A percentile compares a stretch with the other conserved stretches of the same genome.
phyloP scores from a whole-genome alignment of 768 basidiomycete species.

The Rhizopogon rudus region DNA sequence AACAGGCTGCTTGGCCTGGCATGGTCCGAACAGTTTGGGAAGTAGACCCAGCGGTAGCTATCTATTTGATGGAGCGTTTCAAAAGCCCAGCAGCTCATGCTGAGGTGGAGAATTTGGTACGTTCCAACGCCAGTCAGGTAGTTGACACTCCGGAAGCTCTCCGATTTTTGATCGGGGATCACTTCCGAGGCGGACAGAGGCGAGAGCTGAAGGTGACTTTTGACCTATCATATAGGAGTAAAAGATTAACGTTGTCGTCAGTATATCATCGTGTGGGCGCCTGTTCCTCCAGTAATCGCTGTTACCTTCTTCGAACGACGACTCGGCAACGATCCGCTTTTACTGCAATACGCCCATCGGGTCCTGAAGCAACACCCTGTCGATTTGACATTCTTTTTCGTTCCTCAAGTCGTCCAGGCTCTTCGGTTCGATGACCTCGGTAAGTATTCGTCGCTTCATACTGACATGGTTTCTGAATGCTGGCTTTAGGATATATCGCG shows the following conservation, averaged over 20 bases:
- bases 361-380: constrained; percentile 94
- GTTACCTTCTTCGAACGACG: constrained; percentile 81
- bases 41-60: constrained; percentile 74
- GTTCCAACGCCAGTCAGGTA: constrained; percentile 63
- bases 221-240: background rate
- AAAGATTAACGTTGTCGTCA: constrained; percentile 26
- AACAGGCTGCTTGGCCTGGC: constrained; percentile 60
- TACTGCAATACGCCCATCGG: constrained; percentile 95
- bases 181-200: constrained; percentile 47
- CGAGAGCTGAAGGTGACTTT: constrained; percentile 68
- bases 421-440: constrained; percentile 87
- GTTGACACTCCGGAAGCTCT: constrained; percentile 80
- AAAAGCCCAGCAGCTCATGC: constrained; percentile 55
- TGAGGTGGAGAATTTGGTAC: constrained; percentile 76
- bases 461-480: background rate
- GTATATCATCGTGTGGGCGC: constrained; percentile 86
- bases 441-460: constrained; percentile 26
- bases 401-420: constrained; percentile 97
- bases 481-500: constrained; percentile 74
- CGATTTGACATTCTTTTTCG: constrained; percentile 95
- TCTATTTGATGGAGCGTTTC: constrained; percentile 87
- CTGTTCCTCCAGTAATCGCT: constrained; percentile 80
- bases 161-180: constrained; percentile 72
- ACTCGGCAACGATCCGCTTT: constrained; percentile 75
- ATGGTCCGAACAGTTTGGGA: constrained; percentile 76